phyloP scores from a whole-genome alignment of 78 protist species.

The Blattamonas nauphoetae region DNA sequence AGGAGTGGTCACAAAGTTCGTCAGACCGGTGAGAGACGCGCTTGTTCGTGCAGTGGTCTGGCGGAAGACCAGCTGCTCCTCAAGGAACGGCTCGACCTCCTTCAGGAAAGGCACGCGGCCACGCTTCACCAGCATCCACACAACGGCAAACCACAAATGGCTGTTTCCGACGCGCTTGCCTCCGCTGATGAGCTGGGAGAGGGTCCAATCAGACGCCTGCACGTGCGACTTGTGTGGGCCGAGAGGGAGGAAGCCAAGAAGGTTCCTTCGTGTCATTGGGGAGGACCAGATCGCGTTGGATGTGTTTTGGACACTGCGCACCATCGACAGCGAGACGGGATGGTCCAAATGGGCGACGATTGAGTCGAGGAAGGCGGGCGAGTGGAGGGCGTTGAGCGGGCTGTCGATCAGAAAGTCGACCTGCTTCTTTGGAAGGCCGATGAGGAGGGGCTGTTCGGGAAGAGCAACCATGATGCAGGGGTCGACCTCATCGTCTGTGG shows the following conservation, averaged over 20 bases:
- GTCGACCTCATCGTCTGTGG: background rate
- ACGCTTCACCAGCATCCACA: background rate
- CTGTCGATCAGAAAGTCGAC: background rate
- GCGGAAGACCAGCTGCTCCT: background rate
- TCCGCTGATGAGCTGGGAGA: background rate
- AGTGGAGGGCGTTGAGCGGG: background rate
- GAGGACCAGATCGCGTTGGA: background rate
- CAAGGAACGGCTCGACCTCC: background rate
- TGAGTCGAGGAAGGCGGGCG: background rate
- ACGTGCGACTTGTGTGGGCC: background rate
- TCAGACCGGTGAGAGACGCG: background rate
- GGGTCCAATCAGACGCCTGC: background rate
- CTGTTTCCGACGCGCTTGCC: background rate
- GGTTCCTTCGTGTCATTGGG: background rate
- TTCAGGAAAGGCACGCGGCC: background rate
- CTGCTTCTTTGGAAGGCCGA: background rate
- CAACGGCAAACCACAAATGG: background rate
- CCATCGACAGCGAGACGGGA: background rate
- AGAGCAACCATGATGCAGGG: background rate
- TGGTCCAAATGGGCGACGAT: background rate
- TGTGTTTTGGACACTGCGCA: background rate
- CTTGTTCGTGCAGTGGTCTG: background rate
- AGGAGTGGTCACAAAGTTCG: background rate
- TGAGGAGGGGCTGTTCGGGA: background rate
- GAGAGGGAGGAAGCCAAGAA: background rate